Conservation (phyloP, 2,329 filamentous ascomycete species). For the Aspergillus viridinutans region DNA sequence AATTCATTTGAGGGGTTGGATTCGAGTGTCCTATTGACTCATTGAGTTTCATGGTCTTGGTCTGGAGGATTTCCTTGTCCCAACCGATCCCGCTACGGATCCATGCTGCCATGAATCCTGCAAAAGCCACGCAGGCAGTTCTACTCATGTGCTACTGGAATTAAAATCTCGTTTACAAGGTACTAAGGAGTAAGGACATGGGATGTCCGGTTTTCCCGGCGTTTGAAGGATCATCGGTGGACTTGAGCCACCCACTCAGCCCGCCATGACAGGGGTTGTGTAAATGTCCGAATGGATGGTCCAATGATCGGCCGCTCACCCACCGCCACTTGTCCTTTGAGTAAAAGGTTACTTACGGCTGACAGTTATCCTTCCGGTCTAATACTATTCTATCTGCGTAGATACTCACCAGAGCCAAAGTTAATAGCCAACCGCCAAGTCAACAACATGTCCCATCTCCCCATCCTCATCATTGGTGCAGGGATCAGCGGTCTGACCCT, state of each 20-base stretch:
- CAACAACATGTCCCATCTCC: slow-evolving; percentile 22
- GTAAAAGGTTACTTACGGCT: neutral
- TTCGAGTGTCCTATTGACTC: no score
- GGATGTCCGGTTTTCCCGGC: no score
- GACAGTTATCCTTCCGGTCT: neutral
- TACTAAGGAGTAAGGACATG: no score
- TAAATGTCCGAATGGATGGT: no score
- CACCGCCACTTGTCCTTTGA: neutral
- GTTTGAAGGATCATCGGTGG: neutral
- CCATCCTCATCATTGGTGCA: slow-evolving; percentile 41
- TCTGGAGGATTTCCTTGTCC: no score
- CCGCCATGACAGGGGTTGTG: no score
- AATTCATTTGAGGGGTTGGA: neutral
- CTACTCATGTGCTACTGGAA: no score
- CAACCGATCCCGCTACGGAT: neutral
- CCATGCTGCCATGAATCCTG: neutral
- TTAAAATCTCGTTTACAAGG: no score
- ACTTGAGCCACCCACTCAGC: neutral
- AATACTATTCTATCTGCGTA: no score
- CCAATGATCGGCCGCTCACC: neutral
- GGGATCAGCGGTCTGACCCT: slow-evolving; percentile 43
- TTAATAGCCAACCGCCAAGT: neutral
- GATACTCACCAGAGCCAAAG: neutral
- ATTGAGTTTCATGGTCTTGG: no score
- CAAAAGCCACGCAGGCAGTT: neutral